Evolutionary conservation across 495 filamentous ascomycete species (phyloP).

Genomic region (Penicillium pancosmium): DNA sequence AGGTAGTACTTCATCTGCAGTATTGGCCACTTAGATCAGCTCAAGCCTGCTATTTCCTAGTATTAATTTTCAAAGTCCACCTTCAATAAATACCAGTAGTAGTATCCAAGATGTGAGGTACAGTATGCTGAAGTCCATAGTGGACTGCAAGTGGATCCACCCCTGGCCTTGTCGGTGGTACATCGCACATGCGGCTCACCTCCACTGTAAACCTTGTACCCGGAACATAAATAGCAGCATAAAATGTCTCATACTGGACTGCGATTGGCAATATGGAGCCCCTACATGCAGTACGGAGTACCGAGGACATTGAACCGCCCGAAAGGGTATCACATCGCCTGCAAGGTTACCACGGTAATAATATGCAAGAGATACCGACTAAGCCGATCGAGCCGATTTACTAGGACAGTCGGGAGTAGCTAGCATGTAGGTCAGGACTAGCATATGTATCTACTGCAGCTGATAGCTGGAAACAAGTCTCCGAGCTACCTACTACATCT

Average conservation of each 20-base stretch:
- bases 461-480: not conserved
- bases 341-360: not conserved
- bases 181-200: constrained; percentile 26
- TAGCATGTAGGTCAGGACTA: not conserved
- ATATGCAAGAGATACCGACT: not conserved
- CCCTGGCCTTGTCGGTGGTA: constrained; percentile 23
- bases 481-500: not conserved
- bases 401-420: not conserved
- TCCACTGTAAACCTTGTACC: constrained; percentile 27
- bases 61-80: not conserved
- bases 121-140: not conserved
- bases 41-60: not conserved
- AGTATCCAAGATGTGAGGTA: not conserved
- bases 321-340: constrained; percentile 9
- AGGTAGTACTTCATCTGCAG: no score
- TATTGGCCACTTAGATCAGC: no score
- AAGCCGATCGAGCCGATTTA: not conserved
- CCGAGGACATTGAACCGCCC: not conserved
- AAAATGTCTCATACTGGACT: constrained; percentile 32
- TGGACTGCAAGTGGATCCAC: constrained; percentile 17
- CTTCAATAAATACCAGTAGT: not conserved
- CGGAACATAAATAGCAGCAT: constrained; percentile 17
- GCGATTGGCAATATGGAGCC: not conserved
- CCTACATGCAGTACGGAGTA: not conserved
- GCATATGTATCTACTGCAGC: not conserved